These are phyloP conservation scores for Anacardium occidentale DNA, from an alignment of 345 rosid species.

Conservation along the genomic window DNA sequence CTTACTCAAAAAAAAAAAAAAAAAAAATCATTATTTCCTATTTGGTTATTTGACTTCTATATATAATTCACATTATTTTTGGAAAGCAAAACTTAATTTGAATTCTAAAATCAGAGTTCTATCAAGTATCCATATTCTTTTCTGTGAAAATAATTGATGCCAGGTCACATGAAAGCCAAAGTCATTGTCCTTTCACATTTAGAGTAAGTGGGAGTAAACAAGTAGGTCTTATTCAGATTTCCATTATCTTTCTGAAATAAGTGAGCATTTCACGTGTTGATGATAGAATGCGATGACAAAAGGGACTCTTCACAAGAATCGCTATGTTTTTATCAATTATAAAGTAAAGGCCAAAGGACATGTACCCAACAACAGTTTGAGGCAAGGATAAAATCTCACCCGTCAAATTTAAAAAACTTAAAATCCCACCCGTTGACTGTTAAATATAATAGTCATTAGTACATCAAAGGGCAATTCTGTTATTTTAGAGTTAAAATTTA, in stretches of 20 bases:
- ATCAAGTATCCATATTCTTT: neutral
- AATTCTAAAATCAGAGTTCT: neutral
- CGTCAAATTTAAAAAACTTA: no score
- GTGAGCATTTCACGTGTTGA: neutral
- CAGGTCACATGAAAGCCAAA: neutral
- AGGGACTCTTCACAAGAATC: neutral
- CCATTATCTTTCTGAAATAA: constrained; percentile 4
- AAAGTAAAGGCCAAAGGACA: no score
- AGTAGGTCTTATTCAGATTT: constrained; percentile 6
- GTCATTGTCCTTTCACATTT: neutral
- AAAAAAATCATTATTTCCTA: neutral
- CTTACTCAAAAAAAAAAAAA: no score
- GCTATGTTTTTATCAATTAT: neutral
- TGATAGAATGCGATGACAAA: neutral
- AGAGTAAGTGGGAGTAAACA: neutral
- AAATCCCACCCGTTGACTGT: no score
- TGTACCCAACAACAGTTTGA: no score
- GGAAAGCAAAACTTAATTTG: neutral
- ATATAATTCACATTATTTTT: no score
- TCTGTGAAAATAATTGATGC: neutral
- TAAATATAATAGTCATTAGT: no score
- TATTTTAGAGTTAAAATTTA: no score
- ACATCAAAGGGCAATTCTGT: no score
- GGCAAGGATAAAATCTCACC: no score
- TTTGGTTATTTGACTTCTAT: no score